Percentiles rank a stretch among this genome's conserved stretches.
These are phyloP conservation scores for Pythium pyrilobum DNA, from an alignment of 352 stramenopile genomes.

Conservation along the genomic window DNA sequence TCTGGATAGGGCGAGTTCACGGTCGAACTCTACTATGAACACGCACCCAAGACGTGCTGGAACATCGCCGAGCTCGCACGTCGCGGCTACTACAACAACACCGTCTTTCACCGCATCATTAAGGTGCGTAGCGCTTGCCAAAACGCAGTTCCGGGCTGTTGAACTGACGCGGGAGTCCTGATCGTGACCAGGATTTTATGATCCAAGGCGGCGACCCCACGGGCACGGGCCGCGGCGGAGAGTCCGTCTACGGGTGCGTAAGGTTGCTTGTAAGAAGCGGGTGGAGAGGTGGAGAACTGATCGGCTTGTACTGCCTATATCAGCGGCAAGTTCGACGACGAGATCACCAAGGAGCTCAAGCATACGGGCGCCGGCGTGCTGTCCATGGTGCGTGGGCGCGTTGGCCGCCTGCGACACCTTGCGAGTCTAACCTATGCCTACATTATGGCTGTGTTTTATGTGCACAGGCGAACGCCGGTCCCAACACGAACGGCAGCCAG, in stretches of 20 bases:
- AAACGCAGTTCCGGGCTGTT: too few species aligned
- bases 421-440: neutral
- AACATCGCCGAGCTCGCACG: conserved; percentile 91
- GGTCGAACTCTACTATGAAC: conserved; percentile 92
- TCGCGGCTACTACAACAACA: conserved; percentile 94
- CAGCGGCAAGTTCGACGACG: conserved; percentile 92
- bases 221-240: conserved; percentile 88
- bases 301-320: conserved; percentile 22
- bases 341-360: conserved; percentile 91
- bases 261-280: too few species aligned
- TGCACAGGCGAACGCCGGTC: conserved; percentile 80
- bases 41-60: conserved; percentile 91
- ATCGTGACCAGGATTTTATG: conserved; percentile 87
- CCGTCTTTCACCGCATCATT: conserved; percentile 95
- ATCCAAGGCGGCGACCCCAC: conserved; percentile 95
- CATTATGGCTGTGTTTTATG: too few species aligned
- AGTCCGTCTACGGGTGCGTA: conserved; percentile 89
- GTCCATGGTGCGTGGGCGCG: conserved; percentile 56
- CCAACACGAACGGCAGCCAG: conserved; percentile 91
- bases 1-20: conserved; percentile 86
- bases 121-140: conserved; percentile 28
- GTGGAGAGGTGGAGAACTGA: too few species aligned
- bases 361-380: conserved; percentile 92
- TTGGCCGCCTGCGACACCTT: too few species aligned
- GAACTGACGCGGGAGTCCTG: too few species aligned